Evolutionary conservation across 805 yeast genomes (phyloP), one percentile per base, ranked within the genome.

Genomic region (Saturnispora besseyi): DNA sequence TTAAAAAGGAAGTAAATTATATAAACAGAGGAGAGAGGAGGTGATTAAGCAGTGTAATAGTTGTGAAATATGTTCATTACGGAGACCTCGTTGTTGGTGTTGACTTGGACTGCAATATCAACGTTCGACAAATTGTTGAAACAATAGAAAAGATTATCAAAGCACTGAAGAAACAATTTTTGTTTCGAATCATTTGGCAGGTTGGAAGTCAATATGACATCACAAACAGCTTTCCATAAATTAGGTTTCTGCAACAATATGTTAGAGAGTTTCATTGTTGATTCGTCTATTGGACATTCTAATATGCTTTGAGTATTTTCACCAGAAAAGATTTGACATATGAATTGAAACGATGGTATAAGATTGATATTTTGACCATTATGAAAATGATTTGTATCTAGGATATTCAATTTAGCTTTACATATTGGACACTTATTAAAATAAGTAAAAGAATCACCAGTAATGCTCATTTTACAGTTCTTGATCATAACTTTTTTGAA

Each of bases 401-500:
- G 7, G 18, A 22, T 28, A n/a, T 15, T 28, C 18, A 12, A 21
- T 12, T 32, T 22, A 7, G 28, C 6, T 32, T 12, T 26, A 18
- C 48, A 38, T 8, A 31, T 7, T 5, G 30, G 15, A 15, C 44
- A 44, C 22, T 44, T 44, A 12, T 29, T 37, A 26, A 21, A 10
- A 13, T 42, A 26, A 4, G 24, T 10, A 18, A 44, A 31, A 4
- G 48, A 31, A 18, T 37, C 37, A 4, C 34, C 21, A 13, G 44
- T 28, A 12, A 44, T 21, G 12, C 26, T 26, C 21, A 48, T 5
- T 10, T 37, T 43, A 12, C 44, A 48, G 38, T 46, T 46, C 36
- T 54, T 54, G 3, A 54, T 24, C 30, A 52, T 50, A 2, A 54
- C 45, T 30, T 50, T 54, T 31, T 45, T 54, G 15, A 54, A 54